Base-by-base conservation (phyloP, 441 rosid species). In the Croton laevigatus region DNA sequence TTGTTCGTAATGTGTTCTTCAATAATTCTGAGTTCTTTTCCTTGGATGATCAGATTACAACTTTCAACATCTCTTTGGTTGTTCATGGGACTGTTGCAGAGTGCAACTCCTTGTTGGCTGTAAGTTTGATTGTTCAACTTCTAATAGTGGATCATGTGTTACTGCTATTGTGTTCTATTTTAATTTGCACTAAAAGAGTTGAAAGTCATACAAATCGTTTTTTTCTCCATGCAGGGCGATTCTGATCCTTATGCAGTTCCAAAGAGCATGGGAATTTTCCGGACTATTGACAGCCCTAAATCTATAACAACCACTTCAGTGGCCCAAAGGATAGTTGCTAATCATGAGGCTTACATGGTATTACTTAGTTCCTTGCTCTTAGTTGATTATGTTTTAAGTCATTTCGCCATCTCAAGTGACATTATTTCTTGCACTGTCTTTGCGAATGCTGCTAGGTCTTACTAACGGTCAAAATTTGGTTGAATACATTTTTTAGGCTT, bases 1-100 rank as follows among this genome's bases (percentile, higher is more conserved):
- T 55, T 38, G 7, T 16, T 17, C 20, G 16, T 20, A 22, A 37
- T 66, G 60, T 14, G 17, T 45, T 11, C 57, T 8, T 20, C 37
- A 60, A 59, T 23, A 46, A 52, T 20, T 0, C 45, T 68, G 40
- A 63, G 49, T 49, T 69, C 22, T 57, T 44, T 62, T 66, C 14
- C 45, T 65, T 60, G 37, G 65, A 62, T 73, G 59, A 63, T 78
- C 91, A 94, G 97, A 84, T 94, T 71, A 88, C 88, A 62, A 94
- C 98, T 74, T 94, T 94, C 82, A 88, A 91, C 80, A 90, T 94
- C 72, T 85, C 90, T 38, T 66, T 87, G 85, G 96, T 94, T 59
- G 97, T 90, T 80, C 98, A 81, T 68, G 97, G 98, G 67, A 90
- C 97, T 69, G 76, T 91, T 52, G 86, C 97, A 10, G 98, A 91